Conservation (phyloP, 2,329 filamentous ascomycete species). For the Hypoxylon sp. region DNA sequence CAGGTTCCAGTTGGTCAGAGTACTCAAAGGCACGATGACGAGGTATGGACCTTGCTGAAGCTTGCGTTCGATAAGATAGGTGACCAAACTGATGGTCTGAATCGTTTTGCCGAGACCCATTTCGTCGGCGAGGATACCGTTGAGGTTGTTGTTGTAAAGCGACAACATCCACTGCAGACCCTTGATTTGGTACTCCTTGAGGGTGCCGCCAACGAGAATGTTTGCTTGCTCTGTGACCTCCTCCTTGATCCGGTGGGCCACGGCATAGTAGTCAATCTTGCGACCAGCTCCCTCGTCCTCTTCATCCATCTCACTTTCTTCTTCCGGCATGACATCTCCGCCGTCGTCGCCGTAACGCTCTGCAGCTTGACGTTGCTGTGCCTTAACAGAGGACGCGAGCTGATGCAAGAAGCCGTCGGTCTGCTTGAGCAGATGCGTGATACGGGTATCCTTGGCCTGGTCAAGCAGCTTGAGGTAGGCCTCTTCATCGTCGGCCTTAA, state of each 20-base stretch:
- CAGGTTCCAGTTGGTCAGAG: conserved; percentile 96
- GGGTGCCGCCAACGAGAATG: conserved; percentile 87
- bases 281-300: conserved; percentile 73
- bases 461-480: conserved; percentile 97
- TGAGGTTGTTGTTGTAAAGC: conserved; percentile 99
- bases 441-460: conserved; percentile 99
- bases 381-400: conserved; percentile 91
- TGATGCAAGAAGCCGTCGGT: conserved; percentile 98
- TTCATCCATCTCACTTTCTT: conserved; percentile 71
- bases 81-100: conserved; percentile 97
- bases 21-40: conserved; percentile 96
- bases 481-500: conserved; percentile 99
- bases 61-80: conserved; percentile 96
- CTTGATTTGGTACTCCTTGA: conserved; percentile 99
- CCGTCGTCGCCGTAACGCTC: conserved; percentile 77
- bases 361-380: conserved; percentile 84
- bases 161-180: conserved; percentile 99
- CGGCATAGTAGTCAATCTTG: conserved; percentile 98
- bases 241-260: conserved; percentile 95
- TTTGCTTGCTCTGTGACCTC: conserved; percentile 82
- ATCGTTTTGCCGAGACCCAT: conserved; percentile 99
- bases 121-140: conserved; percentile 97
- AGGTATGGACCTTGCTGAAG: conserved; percentile 90
- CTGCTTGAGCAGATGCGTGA: conserved; percentile 94
- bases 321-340: conserved; percentile 60